Percentiles rank a stretch among this genome's conserved stretches.
Conservation (phyloP, 108 stramenopile species). For the Seminavis robusta region DNA sequence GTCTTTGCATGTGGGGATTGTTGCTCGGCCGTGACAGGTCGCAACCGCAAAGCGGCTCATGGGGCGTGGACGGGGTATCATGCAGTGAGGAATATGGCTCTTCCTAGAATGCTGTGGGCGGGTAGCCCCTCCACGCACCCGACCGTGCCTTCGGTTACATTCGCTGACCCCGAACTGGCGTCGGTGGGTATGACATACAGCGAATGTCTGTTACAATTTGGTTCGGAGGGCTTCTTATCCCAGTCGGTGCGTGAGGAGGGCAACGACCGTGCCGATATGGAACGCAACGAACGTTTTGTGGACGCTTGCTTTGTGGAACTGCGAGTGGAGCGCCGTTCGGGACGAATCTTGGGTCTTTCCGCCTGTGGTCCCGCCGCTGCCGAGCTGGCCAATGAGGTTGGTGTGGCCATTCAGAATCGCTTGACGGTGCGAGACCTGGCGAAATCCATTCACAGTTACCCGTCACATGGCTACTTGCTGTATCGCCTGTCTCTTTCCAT, state of each 20-base stretch:
- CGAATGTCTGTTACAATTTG: conserved; percentile 35
- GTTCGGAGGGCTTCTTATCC: conserved; percentile 25
- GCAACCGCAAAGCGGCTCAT: conserved; percentile 26
- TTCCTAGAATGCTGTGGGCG: conserved; percentile 21
- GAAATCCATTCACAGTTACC: conserved; percentile 33
- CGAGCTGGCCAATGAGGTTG: conserved; percentile 42
- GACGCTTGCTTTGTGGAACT: conserved; percentile 33
- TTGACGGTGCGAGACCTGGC: conserved; percentile 31
- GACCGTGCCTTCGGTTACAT: conserved; percentile 38
- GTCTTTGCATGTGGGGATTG: conserved; percentile 51
- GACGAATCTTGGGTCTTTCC: conserved; percentile 31
- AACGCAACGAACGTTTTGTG: conserved; percentile 13
- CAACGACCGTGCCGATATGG: conserved; percentile 45
- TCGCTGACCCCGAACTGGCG: conserved; percentile 47
- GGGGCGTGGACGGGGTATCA: conserved; percentile 54
- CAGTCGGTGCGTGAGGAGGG: conserved; percentile 16
- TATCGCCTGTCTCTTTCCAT: conserved; percentile 34
- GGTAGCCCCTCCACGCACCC: conserved; percentile 14
- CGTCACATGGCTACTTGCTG: conserved; percentile 50
- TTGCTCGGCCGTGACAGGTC: conserved; percentile 7
- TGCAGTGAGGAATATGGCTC: conserved; percentile 13
- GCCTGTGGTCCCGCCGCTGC: conserved; percentile 38
- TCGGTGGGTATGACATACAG: conserved; percentile 28
- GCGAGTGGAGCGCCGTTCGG: conserved; percentile 17
- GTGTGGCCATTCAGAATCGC: conserved; percentile 24